Percentiles rank a stretch among this genome's conserved stretches.
phyloP scores from a whole-genome alignment of 306 rosid genomes.

The Cyclanthera cordifolia region DNA sequence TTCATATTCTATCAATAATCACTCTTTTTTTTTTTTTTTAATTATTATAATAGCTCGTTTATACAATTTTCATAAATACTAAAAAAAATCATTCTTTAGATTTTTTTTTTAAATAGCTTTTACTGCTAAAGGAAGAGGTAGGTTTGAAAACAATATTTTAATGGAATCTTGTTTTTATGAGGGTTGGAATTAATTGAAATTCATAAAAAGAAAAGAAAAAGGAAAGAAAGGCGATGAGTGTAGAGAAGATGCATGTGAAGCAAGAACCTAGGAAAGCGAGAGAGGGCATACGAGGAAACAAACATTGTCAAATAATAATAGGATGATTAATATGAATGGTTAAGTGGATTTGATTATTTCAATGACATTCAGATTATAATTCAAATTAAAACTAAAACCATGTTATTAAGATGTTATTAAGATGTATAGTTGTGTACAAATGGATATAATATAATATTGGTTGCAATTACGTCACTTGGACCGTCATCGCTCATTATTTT shows the following conservation, averaged over 20 bases:
- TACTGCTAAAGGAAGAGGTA: too few relatives aligned
- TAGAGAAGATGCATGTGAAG: slow-evolving; percentile 7
- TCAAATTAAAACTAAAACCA: not conserved
- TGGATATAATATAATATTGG: not conserved
- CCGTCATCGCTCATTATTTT: slow-evolving; percentile 16
- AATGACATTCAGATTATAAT: slow-evolving; percentile 13
- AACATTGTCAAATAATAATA: slow-evolving; percentile 1
- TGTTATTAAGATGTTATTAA: not conserved
- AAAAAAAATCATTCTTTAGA: too few relatives aligned
- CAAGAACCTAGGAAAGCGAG: not conserved
- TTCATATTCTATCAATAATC: too few relatives aligned
- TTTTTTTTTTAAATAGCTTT: too few relatives aligned
- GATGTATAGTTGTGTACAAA: not conserved
- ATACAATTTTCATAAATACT: too few relatives aligned
- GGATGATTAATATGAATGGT: not conserved
- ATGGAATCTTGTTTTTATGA: not conserved
- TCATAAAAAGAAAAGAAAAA: too few relatives aligned
- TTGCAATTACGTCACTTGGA: slow-evolving; percentile 11
- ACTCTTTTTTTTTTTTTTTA: too few relatives aligned
- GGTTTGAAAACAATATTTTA: too few relatives aligned
- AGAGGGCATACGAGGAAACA: slow-evolving; percentile 13
- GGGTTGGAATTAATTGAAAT: not conserved
- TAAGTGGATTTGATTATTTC: not conserved
- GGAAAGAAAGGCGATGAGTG: not conserved
- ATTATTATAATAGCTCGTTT: too few relatives aligned